Evolutionary conservation across 2,329 filamentous ascomycete species (phyloP), one percentile per base, ranked within the genome.

Genomic region (Chrysoporthe deuterocubensis): DNA sequence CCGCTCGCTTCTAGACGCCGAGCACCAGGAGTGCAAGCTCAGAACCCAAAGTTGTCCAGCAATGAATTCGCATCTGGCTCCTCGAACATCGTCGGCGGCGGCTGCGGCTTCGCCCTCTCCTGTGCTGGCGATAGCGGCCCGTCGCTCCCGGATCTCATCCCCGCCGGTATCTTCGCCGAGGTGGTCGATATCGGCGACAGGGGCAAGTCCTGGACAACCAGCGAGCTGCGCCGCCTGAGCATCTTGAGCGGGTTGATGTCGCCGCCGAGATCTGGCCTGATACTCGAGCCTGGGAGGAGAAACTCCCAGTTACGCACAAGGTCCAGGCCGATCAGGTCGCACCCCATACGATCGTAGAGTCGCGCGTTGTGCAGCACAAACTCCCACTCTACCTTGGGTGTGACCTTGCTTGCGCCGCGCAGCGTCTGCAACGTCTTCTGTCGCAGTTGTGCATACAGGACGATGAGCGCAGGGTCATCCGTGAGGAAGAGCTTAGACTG

Each of bases 21-120:
- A 37, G 26, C 37, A 42, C 26, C 21, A 14, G 34, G 9, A 48
- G 16, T 14, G n/a, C 48, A 18, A 50, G 42, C 32, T 60, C 62
- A 98, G 76, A 98, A 96, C 1, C 95, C 95, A 85, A 98, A 98
- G 77, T 88, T 94, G 82, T 98, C 95, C 73, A 98, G 83, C 75
- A 99, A 80, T 68, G 93, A 95, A 76, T 88, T 93, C 40, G 92
- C 87, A 80, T 97, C 94, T n/a, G 96, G 96, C 78, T 99, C 96
- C 73, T 96, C 86, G 77, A 98, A 98, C 71, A 90, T 89, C 26
- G 91, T 93, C 1, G 93, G 89, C 18, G 90, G 85, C 16, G 87
- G 84, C 74, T 90, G 86, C 69, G 77, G 42, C 54, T 66, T 63
- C 8, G 52, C 14, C 37, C 79, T 76, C 11, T 61, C 59, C 21